Base-by-base conservation (phyloP, 2,329 filamentous ascomycete species). In the Pseudocercospora macadamiae region DNA sequence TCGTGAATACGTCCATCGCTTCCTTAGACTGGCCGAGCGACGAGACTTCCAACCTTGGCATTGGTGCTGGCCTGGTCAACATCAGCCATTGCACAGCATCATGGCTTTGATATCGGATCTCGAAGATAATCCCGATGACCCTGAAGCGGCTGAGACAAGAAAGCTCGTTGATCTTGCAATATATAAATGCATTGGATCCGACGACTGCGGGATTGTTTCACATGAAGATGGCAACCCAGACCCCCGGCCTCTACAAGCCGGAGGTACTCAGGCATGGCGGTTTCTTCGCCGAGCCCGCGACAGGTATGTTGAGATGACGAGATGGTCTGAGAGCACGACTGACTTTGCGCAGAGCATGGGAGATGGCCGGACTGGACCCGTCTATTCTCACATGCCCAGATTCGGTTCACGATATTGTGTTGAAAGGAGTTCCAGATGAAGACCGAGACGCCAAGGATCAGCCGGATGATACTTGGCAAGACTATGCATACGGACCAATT, bases 1-100 rank as follows among this genome's bases (percentile, higher is more conserved):
- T 54, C 54, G 63, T 25, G 59, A 63, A 45, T 66, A 64, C 51
- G 59, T 67, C 19, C 58, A 67, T 44, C 62, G 60, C 23, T 67
- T 67, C 57, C 55, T 64, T 5, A 44, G 61, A 21, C 56, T 65
- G 10, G 58, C 65, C 21, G 59, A 67, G 42, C 54, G 60, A 16
- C 55, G 60, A n/a, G 62, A 66, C 25, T 64, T 66, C 9, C 64
- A 66, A 45, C 64, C 64, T 10, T 66, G 64, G 64, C 64, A 66
- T 59, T 66, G 64, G 64, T 63, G 60, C 39, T 66, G 61, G 64
- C 62, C 60, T 14, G 64, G 65, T 10, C 64, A 65, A 51, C 66
- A 68, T 55, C 66, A 68, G 36, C 66, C 66, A 14, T 25, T 68
- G 18, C 66, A 68, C 53, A 64, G 64, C 52, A 65, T 68, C 30